Base-by-base conservation (phyloP, 2,329 filamentous ascomycete species). In the Chaetothyriales sp. region DNA sequence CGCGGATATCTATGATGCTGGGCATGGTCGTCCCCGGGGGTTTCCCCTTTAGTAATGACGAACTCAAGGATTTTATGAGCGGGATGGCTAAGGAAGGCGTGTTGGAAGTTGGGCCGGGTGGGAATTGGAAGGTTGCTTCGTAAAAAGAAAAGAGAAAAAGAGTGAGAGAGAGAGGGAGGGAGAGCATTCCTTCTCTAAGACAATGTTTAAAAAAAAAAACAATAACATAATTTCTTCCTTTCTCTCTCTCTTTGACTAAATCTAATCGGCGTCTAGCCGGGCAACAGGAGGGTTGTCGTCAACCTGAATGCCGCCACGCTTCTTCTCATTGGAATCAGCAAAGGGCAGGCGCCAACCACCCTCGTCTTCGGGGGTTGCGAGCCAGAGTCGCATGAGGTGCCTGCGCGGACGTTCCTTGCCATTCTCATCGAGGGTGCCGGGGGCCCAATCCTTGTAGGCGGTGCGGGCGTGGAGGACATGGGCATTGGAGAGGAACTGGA, bases 1-100 rank as follows among this genome's bases (percentile, higher is more conserved):
- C 74, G 50, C 79, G 88, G 64, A 93, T 98, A 57, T 76, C 81
- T 7, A 94, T 89, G 83, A 95, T 96, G 86, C 76, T 98, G 74
- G 87, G 86, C 68, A 90, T 96, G 76, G 77, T 90, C 52, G 80
- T 95, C 49, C 79, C 85, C 0, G 87, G 87, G 10, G 89, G 88
- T 1, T 95, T 95, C 63, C 79, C 86, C 0, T 95, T 87, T 76
- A 86, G 83, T 55, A 86, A 86, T 61, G 89, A 95, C 63, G 89
- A 96, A 68, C 69, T 96, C 55, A 79, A 81, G 60, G 84, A 84
- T 65, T 84, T 95, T 64, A 68, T 96, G 52, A 78, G 71, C 7
- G 79, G 83, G 53, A 89, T 94, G 78, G 81, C 90, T n/a, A 71
- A 73, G 5, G 78, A 77, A 43, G 81, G 80, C 26, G 79, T 79